Evolutionary conservation across 129 eudicot genomes (phyloP).

Genomic region (Solidago caesia): DNA sequence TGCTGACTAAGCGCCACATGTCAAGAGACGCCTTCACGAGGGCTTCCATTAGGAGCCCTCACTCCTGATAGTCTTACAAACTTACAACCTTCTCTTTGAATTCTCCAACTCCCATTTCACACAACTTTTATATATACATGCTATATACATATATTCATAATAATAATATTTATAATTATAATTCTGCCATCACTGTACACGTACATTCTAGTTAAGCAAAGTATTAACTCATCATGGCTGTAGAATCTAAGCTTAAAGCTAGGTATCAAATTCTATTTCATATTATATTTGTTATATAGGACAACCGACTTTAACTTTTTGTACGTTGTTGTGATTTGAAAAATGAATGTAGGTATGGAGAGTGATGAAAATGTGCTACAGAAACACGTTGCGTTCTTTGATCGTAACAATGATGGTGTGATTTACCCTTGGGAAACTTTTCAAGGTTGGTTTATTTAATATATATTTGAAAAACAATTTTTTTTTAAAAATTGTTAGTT

Average conservation of each 20-base stretch:
- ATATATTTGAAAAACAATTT: not conserved
- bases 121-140: constrained; percentile 20
- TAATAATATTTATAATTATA: no score
- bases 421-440: constrained; percentile 70
- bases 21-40: no score
- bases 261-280: no score
- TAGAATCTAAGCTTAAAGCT: constrained; percentile 1
- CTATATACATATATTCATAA: not conserved
- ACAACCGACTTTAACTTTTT: not conserved
- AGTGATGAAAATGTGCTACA: constrained; percentile 34
- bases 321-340: not conserved
- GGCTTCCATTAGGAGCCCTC: no score
- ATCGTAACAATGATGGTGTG: constrained; percentile 57
- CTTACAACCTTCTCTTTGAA: constrained; percentile 9
- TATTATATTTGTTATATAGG: not conserved
- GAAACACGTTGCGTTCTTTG: constrained; percentile 65
- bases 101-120: constrained; percentile 10
- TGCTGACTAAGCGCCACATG: no score
- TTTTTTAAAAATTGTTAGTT: no score
- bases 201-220: constrained; percentile 13
- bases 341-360: constrained; percentile 34
- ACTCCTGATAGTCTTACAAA: no score
- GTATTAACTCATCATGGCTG: constrained; percentile 20
- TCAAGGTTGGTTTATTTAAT: constrained; percentile 33
- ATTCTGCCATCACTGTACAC: not conserved